Conservation (phyloP, 371 early-diverging fungal species). For the Lichtheimia corymbifera region DNA sequence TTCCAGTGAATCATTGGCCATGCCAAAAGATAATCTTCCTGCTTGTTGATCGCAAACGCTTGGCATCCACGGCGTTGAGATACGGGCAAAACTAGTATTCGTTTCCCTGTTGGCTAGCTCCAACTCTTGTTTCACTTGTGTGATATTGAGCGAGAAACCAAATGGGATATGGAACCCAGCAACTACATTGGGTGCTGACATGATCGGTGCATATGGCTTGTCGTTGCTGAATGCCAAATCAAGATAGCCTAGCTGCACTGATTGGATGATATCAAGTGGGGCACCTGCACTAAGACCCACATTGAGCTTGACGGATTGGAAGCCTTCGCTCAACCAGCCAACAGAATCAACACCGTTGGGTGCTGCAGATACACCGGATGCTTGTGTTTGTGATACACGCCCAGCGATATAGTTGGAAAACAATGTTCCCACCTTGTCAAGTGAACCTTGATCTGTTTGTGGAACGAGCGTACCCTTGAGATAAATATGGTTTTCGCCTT, state of each 20-base stretch:
- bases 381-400: slow-evolving; percentile 41
- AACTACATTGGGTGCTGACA: slow-evolving; percentile 43
- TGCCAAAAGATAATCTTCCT: slow-evolving; percentile 47
- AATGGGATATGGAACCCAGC: slow-evolving; percentile 54
- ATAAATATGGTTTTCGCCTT: slow-evolving; percentile 47
- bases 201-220: slow-evolving; percentile 46
- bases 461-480: slow-evolving; percentile 50
- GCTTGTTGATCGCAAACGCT: slow-evolving; percentile 43
- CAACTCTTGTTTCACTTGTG: slow-evolving; percentile 46
- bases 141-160: slow-evolving; percentile 53
- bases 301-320: slow-evolving; percentile 51
- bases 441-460: slow-evolving; percentile 39
- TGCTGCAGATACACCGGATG: slow-evolving; percentile 51
- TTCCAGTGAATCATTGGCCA: slow-evolving; percentile 30
- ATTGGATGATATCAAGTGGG: slow-evolving; percentile 51
- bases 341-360: slow-evolving; percentile 51
- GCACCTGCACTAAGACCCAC: slow-evolving; percentile 38
- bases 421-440: slow-evolving; percentile 41
- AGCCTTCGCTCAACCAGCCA: slow-evolving; percentile 50
- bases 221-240: slow-evolving; percentile 41
- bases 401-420: slow-evolving; percentile 56
- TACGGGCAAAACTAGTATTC: slow-evolving; percentile 39
- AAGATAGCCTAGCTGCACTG: slow-evolving; percentile 49
- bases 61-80: slow-evolving; percentile 41
- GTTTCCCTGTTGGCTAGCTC: slow-evolving; percentile 27